These are phyloP conservation scores for Saccharomycopsis crataegensis DNA, from an alignment of 1,139 yeast species.

Conservation along the genomic window DNA sequence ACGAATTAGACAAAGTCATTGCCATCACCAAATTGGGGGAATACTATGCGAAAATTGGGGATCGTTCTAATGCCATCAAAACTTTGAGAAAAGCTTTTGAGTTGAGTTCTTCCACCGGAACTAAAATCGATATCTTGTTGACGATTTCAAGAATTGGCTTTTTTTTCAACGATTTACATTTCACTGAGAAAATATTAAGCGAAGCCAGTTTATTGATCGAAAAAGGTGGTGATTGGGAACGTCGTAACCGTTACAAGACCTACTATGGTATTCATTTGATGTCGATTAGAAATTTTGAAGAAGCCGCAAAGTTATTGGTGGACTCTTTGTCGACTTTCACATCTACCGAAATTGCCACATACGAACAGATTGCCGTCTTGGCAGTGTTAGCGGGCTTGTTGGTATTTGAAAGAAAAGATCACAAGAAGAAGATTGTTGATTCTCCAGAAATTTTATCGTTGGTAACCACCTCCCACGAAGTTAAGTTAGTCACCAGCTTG, in stretches of 20 bases:
- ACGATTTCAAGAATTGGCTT: slow-evolving; percentile 81
- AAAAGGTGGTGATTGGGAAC: slow-evolving; percentile 99
- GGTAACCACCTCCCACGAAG: slow-evolving; percentile 59
- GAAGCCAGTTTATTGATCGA: slow-evolving; percentile 72
- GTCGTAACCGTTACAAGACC: slow-evolving; percentile 90
- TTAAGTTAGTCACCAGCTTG: slow-evolving; percentile 77
- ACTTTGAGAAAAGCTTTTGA: slow-evolving; percentile 72
- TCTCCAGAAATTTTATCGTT: slow-evolving; percentile 89
- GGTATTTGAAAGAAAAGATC: slow-evolving; percentile 73
- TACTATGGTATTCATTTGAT: slow-evolving; percentile 78
- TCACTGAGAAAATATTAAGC: slow-evolving; percentile 67
- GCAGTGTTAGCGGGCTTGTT: slow-evolving; percentile 84
- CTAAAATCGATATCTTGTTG: slow-evolving; percentile 79
- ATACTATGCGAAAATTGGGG: slow-evolving; percentile 80
- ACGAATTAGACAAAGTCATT: slow-evolving; percentile 73
- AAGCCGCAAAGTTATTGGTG: slow-evolving; percentile 75
- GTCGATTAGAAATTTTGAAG: slow-evolving; percentile 79
- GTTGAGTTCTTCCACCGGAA: slow-evolving; percentile 78
- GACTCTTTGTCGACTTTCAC: slow-evolving; percentile 95
- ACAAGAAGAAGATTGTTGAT: slow-evolving; percentile 80
- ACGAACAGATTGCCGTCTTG: slow-evolving; percentile 84
- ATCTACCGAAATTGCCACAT: slow-evolving; percentile 84
- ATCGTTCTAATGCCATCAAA: slow-evolving; percentile 62
- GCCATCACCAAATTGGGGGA: slow-evolving; percentile 80
- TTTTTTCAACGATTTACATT: slow-evolving; percentile 71